Evolutionary conservation across 257 asterid genomes (phyloP).

Genomic region (Solanum raphanifolium): DNA sequence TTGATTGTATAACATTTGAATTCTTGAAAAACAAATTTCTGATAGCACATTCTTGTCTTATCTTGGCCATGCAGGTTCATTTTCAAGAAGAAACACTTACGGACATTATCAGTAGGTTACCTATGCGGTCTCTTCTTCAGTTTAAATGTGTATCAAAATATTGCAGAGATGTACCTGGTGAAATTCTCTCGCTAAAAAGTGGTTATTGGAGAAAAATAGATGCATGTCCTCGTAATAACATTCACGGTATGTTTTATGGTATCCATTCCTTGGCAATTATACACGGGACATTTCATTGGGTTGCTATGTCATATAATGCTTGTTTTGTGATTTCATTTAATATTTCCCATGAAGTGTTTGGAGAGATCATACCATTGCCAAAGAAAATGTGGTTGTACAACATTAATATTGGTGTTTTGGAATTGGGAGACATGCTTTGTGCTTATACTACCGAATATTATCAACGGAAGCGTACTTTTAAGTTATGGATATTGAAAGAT

Average conservation of each 20-base stretch:
- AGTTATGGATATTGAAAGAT: neutral
- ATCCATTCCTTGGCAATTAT: neutral
- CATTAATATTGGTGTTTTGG: neutral
- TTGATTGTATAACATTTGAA: neutral
- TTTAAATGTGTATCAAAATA: neutral
- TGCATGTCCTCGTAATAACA: neutral
- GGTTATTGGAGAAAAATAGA: neutral
- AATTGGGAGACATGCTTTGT: neutral
- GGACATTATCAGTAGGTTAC: neutral
- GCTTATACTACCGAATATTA: neutral
- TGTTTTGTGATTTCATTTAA: neutral
- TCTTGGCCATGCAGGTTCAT: neutral
- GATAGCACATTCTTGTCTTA: neutral
- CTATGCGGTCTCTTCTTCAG: neutral
- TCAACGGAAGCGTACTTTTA: neutral
- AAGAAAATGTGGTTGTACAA: neutral
- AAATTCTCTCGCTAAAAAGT: neutral
- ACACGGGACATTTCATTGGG: neutral
- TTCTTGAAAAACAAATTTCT: neutral
- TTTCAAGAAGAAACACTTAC: neutral
- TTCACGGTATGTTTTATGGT: neutral
- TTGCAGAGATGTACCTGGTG: neutral
- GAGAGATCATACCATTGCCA: neutral
- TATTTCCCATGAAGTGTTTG: neutral
- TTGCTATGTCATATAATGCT: neutral